These are phyloP conservation scores for Euryodendron excelsum DNA, from an alignment of 148 eudicot species.

Conservation along the genomic window DNA sequence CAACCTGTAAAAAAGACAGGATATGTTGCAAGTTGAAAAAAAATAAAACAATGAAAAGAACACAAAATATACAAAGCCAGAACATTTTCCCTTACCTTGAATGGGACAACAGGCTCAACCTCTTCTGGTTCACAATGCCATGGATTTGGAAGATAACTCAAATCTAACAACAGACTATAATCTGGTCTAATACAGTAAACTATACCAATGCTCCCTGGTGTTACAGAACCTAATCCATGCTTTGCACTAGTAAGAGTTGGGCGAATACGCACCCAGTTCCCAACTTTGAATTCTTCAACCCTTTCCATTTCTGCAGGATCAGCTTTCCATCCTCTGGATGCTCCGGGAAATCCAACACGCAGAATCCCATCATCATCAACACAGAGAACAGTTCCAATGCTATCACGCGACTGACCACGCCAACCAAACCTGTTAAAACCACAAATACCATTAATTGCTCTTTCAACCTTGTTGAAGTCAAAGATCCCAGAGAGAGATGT, in stretches of 20 bases:
- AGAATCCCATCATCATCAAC: slow-evolving; percentile 99
- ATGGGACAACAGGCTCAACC: slow-evolving; percentile 92
- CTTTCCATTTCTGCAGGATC: slow-evolving; percentile 99
- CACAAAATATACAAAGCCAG: background rate
- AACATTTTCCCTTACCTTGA: slow-evolving; percentile 50
- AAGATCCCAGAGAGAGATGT: no score
- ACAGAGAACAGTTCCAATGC: slow-evolving; percentile 92
- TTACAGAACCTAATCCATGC: slow-evolving; percentile 92
- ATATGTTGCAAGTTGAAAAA: slow-evolving; percentile 2
- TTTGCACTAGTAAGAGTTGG: slow-evolving; percentile 93
- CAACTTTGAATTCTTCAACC: slow-evolving; percentile 96
- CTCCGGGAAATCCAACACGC: slow-evolving; percentile 99
- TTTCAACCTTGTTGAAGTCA: no score
- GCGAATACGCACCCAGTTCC: slow-evolving; percentile 98
- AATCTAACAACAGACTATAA: slow-evolving; percentile 72
- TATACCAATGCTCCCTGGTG: slow-evolving; percentile 97
- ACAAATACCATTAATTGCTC: no score
- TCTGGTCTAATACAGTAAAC: slow-evolving; percentile 95
- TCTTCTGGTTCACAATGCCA: slow-evolving; percentile 99
- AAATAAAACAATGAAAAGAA: slow-evolving; percentile 17
- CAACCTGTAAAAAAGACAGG: slow-evolving; percentile 49
- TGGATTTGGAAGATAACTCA: slow-evolving; percentile 89
- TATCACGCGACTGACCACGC: slow-evolving; percentile 90
- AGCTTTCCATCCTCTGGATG: slow-evolving; percentile 99
- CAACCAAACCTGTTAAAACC: slow-evolving; percentile 97